These are phyloP conservation scores for Luffa aegyptiaca DNA, from an alignment of 306 rosid genomes.

Conservation along the genomic window DNA sequence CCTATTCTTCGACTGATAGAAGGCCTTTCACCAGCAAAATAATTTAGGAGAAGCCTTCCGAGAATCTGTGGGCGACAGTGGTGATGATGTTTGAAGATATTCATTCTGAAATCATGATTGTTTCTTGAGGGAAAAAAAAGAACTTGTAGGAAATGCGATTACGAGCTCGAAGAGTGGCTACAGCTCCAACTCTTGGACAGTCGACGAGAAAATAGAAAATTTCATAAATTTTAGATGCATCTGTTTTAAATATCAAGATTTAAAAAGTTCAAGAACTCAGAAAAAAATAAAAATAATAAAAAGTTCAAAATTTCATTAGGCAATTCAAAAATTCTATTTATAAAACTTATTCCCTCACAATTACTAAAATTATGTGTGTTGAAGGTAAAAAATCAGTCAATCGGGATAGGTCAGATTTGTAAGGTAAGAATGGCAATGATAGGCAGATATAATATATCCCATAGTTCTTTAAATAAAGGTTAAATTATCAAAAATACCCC, in stretches of 20 bases:
- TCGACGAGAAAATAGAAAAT: background rate
- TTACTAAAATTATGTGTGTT: background rate
- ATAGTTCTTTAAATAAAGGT: background rate
- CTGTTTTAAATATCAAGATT: too few species aligned
- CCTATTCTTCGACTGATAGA: background rate
- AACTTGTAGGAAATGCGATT: background rate
- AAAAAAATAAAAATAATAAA: too few species aligned
- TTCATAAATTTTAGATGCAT: too few species aligned
- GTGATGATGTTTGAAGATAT: background rate
- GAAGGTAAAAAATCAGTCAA: background rate
- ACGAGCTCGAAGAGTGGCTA: background rate
- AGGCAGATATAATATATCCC: background rate
- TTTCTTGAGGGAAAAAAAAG: background rate
- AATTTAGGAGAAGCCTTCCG: background rate
- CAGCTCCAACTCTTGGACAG: background rate
- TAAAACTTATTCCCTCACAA: background rate
- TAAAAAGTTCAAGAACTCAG: too few species aligned
- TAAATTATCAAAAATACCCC: constrained; percentile 74
- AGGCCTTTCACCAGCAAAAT: constrained; percentile 4
- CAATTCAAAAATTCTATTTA: too few species aligned
- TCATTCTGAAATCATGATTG: background rate
- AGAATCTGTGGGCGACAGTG: background rate
- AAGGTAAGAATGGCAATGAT: background rate
- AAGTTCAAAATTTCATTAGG: too few species aligned
- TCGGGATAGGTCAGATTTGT: background rate